Percentiles rank a stretch among this genome's conserved stretches.
Evolutionary conservation across 768 basidiomycete genomes (phyloP).

Genomic region (Punctularia strigosozonata): DNA sequence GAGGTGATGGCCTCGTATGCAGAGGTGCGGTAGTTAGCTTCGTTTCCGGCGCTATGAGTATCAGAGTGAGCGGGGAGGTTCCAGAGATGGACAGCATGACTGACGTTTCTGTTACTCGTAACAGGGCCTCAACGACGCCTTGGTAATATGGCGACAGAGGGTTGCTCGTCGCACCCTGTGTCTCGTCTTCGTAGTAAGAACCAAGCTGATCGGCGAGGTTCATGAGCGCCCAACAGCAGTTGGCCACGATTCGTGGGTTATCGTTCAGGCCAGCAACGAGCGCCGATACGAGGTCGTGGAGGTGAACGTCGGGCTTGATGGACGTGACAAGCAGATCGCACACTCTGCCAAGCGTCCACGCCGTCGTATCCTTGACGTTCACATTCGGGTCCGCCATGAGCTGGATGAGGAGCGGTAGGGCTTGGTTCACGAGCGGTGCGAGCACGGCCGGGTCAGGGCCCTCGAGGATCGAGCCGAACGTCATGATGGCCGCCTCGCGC

Average conservation of each 20-base stretch:
- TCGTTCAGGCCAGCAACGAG: slow-evolving; percentile 74
- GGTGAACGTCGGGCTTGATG: slow-evolving; percentile 83
- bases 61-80: slow-evolving; percentile 7
- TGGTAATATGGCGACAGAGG: slow-evolving; percentile 86
- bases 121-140: slow-evolving; percentile 71
- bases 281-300: slow-evolving; percentile 73
- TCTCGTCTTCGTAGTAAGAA: slow-evolving; percentile 47
- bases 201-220: slow-evolving; percentile 88
- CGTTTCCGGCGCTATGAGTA: slow-evolving; percentile 56
- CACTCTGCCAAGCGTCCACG: slow-evolving; percentile 95
- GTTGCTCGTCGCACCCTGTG: slow-evolving; percentile 39
- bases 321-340: slow-evolving; percentile 79
- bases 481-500: slow-evolving; percentile 96
- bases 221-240: slow-evolving; percentile 95
- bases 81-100: slow-evolving; percentile 11
- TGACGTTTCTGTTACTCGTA: slow-evolving; percentile 82
- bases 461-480: slow-evolving; percentile 94
- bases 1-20: slow-evolving; percentile 94
- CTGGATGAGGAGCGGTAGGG: slow-evolving; percentile 83
- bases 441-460: slow-evolving; percentile 86
- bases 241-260: slow-evolving; percentile 76
- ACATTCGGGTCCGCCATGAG: slow-evolving; percentile 86
- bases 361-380: slow-evolving; percentile 93
- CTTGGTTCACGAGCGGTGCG: slow-evolving; percentile 86
- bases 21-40: slow-evolving; percentile 86